Conservation (phyloP, 2,329 filamentous ascomycete genomes). For the Rhynchosporium graminicola region DNA sequence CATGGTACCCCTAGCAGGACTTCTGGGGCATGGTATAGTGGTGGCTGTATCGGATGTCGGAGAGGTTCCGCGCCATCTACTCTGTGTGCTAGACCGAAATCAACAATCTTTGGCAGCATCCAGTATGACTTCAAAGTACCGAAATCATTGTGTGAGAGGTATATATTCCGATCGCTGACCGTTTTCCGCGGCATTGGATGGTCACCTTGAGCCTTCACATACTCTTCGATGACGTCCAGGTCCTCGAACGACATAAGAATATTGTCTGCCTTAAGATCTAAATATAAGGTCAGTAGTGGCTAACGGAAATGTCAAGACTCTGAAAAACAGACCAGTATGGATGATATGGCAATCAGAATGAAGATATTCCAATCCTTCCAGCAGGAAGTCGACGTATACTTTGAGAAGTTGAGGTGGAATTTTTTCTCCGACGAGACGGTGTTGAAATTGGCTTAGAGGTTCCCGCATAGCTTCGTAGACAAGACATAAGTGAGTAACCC, state of each 20-base stretch:
- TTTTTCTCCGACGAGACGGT: constrained; percentile 10
- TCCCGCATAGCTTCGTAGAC: constrained; percentile 24
- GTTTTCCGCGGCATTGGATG: constrained; percentile 20
- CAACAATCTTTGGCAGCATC: constrained; percentile 20
- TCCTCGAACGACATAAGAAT: constrained; percentile 21
- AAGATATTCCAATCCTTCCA: constrained; percentile 25
- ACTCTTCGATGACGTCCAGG: constrained; percentile 17
- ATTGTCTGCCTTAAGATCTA: constrained; percentile 19
- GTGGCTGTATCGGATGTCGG: constrained; percentile 24
- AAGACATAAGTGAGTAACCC: constrained; percentile 22
- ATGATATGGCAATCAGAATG: constrained; percentile 27
- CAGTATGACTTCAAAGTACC: constrained; percentile 18
- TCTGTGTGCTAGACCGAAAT: constrained; percentile 17
- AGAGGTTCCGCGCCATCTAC: constrained; percentile 8
- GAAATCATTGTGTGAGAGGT: constrained; percentile 19
- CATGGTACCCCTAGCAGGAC: constrained; percentile 42
- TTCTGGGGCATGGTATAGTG: constrained; percentile 40
- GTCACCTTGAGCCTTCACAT: constrained; percentile 15
- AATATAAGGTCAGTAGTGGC: background rate
- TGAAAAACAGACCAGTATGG: constrained; percentile 23
- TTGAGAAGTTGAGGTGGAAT: constrained; percentile 22
- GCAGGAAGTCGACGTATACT: constrained; percentile 19
- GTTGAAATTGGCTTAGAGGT: constrained; percentile 20
- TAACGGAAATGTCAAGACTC: background rate
- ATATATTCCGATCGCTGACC: constrained; percentile 14